These are phyloP conservation scores for barley (Hordeum vulgare) DNA, from an alignment of 176 grass and related monocot genomes.

Conservation along the genomic window MorexV3_pseudomolecules_assembly NC_058523.1:42214583-42215082, in stretches of 20 bases:
- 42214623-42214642: conserved; percentile 96
- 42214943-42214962: conserved; percentile 68
- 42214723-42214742: conserved; percentile 92
- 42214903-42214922: conserved; percentile 45
- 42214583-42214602: conserved; percentile 88
- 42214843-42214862: conserved; percentile 76
- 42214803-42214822: conserved; percentile 60
- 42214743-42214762: conserved; percentile 61
- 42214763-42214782: conserved; percentile 54
- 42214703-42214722: conserved; percentile 79
- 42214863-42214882: conserved; percentile 74
- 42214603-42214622: conserved; percentile 91
- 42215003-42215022: conserved; percentile 63
- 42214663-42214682: conserved; percentile 96
- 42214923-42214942: conserved; percentile 70
- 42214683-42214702: conserved; percentile 75
- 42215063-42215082: conserved; percentile 83
- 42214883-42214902: conserved; percentile 55
- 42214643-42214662: conserved; percentile 78
- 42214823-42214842: conserved; percentile 80
- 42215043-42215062: conserved; percentile 83
- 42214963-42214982: conserved; percentile 55
- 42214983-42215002: conserved; percentile 41
- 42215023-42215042: conserved; percentile 99
- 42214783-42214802: conserved; percentile 62